Conservation (phyloP, 805 yeast species). For the Scheffersomyces stipitis region DNA sequence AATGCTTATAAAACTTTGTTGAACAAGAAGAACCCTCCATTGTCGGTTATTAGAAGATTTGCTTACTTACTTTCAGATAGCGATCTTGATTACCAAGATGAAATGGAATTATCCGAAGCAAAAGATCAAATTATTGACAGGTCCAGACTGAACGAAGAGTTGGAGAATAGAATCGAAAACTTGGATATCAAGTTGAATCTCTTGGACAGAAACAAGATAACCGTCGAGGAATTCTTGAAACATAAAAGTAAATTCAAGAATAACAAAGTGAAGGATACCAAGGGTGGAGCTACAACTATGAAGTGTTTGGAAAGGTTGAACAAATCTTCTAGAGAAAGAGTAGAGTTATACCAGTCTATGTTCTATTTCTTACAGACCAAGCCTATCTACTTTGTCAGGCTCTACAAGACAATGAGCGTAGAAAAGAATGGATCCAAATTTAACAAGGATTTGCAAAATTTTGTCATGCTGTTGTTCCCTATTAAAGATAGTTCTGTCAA, state of each 20-base stretch:
- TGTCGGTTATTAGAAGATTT: slow-evolving; percentile 73
- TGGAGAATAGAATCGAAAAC: slow-evolving; percentile 74
- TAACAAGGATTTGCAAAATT: slow-evolving; percentile 21
- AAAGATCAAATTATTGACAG: slow-evolving; percentile 70
- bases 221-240: slow-evolving; percentile 68
- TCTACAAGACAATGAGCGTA: slow-evolving; percentile 40
- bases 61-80: slow-evolving; percentile 72
- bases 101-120: slow-evolving; percentile 61
- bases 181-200: slow-evolving; percentile 76
- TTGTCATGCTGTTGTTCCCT: slow-evolving; percentile 29
- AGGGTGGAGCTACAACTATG: slow-evolving; percentile 12
- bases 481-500: slow-evolving; percentile 26
- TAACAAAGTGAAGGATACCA: slow-evolving; percentile 11
- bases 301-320: slow-evolving; percentile 31
- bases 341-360: slow-evolving; percentile 71
- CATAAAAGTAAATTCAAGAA: slow-evolving; percentile 35
- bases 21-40: slow-evolving; percentile 70
- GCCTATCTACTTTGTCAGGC: slow-evolving; percentile 63
- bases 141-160: slow-evolving; percentile 65
- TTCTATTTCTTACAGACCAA: slow-evolving; percentile 84
- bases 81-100: slow-evolving; percentile 73
- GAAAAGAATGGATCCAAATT: slow-evolving; percentile 8
- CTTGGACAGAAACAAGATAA: slow-evolving; percentile 74
- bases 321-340: slow-evolving; percentile 47
- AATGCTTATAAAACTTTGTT: slow-evolving; percentile 73